These are phyloP conservation scores for Cyberlindnera bimundalis DNA, from an alignment of 805 yeast species.

Conservation along the genomic window DNA sequence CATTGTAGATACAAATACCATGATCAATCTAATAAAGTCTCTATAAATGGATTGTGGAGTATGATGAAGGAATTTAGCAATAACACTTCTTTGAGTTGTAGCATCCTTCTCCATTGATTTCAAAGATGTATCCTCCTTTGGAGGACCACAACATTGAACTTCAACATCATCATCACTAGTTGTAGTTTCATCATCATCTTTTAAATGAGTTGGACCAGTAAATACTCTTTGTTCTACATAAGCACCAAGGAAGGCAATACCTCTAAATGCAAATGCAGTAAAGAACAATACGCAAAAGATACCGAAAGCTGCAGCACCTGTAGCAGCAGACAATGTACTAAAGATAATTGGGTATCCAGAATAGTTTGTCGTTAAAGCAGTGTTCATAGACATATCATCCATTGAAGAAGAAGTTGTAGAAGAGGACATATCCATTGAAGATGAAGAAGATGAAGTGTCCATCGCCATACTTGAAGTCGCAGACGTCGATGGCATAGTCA, in stretches of 20 bases:
- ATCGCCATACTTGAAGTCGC: constrained; percentile 10
- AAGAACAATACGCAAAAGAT: constrained; percentile 61
- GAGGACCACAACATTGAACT: constrained; percentile 13
- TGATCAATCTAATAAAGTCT: constrained; percentile 52
- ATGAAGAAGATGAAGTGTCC: constrained; percentile 1
- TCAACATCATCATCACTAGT: constrained; percentile 6
- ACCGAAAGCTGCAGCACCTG: constrained; percentile 66
- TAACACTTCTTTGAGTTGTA: constrained; percentile 19
- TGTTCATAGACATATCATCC: constrained; percentile 43
- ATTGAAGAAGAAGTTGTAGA: constrained; percentile 7
- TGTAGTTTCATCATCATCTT: constrained; percentile 11
- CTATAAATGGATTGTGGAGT: constrained; percentile 37
- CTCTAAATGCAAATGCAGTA: constrained; percentile 56
- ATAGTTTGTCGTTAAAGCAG: constrained; percentile 50
- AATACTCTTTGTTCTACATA: constrained; percentile 66
- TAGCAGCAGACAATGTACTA: constrained; percentile 46
- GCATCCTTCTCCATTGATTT: background rate
- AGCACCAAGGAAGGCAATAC: constrained; percentile 53
- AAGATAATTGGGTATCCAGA: constrained; percentile 61
- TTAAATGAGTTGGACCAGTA: constrained; percentile 6
- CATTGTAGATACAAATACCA: constrained; percentile 61
- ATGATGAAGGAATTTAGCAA: constrained; percentile 34
- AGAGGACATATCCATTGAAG: constrained; percentile 12
- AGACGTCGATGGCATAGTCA: constrained; percentile 15
- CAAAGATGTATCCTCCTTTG: background rate